A percentile compares a stretch with the other conserved stretches of the same genome.
phyloP scores from a whole-genome alignment of 495 filamentous ascomycete genomes.

The Friedmanniomyces simplex region DNA sequence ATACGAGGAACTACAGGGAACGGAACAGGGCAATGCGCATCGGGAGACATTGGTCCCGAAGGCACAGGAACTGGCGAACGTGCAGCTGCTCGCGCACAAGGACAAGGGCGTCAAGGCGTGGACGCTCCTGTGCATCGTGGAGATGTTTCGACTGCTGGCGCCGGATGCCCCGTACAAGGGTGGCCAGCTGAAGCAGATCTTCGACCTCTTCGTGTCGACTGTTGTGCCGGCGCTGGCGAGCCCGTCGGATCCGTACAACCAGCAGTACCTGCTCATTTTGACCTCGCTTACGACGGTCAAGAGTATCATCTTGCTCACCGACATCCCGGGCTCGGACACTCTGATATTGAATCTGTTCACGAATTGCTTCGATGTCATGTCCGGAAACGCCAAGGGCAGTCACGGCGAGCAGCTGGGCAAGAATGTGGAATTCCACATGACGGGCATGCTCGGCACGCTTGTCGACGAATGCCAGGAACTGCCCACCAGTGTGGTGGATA shows the following conservation, averaged over 20 bases:
- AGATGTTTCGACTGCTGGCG: slow-evolving; percentile 87
- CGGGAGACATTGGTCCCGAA: slow-evolving; percentile 69
- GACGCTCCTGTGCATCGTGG: slow-evolving; percentile 79
- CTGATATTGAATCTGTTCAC: slow-evolving; percentile 74
- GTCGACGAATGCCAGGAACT: slow-evolving; percentile 80
- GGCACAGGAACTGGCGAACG: slow-evolving; percentile 78
- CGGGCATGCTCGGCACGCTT: slow-evolving; percentile 65
- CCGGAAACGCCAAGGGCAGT: slow-evolving; percentile 58
- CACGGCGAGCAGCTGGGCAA: slow-evolving; percentile 73
- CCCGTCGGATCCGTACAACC: slow-evolving; percentile 82
- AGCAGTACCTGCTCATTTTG: slow-evolving; percentile 82
- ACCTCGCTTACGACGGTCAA: slow-evolving; percentile 84
- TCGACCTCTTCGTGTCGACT: slow-evolving; percentile 71
- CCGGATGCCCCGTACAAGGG: slow-evolving; percentile 91
- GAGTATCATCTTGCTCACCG: slow-evolving; percentile 87
- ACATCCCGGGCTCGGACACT: slow-evolving; percentile 66
- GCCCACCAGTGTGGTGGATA: slow-evolving; percentile 75
- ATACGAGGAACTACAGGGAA: slow-evolving; percentile 67
- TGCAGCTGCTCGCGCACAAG: slow-evolving; percentile 76
- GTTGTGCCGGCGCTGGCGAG: slow-evolving; percentile 80
- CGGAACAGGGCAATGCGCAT: slow-evolving; percentile 82
- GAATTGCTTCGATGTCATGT: slow-evolving; percentile 84
- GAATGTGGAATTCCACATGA: slow-evolving; percentile 90
- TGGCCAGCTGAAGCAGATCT: slow-evolving; percentile 90
- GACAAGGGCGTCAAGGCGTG: slow-evolving; percentile 87